Percentiles rank a stretch among this genome's conserved stretches.
These are phyloP conservation scores for Opeltia flavorubescens DNA, from an alignment of 495 filamentous ascomycete species.

Conservation along the genomic window DNA sequence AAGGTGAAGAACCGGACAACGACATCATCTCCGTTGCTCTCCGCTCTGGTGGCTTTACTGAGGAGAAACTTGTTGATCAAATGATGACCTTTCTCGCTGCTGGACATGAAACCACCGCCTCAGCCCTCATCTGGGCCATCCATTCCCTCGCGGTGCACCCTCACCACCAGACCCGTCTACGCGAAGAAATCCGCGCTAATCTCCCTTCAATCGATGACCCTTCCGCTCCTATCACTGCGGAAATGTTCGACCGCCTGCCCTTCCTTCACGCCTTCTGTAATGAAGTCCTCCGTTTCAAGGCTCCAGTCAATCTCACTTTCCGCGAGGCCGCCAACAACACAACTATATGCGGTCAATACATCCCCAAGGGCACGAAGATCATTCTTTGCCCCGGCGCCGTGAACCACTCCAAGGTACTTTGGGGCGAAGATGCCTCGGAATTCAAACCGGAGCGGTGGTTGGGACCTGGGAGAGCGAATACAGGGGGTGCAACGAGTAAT, in stretches of 20 bases:
- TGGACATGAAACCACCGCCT: constrained; percentile 68
- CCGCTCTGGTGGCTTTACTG: constrained; percentile 58
- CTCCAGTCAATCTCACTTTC: constrained; percentile 46
- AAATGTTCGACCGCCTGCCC: constrained; percentile 37
- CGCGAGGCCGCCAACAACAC: constrained; percentile 52
- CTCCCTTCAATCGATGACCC: constrained; percentile 42
- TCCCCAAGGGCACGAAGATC: constrained; percentile 42
- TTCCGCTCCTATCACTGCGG: constrained; percentile 31
- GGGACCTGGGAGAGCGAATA: constrained; percentile 31
- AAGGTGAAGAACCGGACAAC: constrained; percentile 30
- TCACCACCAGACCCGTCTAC: constrained; percentile 40
- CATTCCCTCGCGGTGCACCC: constrained; percentile 46
- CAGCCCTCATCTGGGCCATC: constrained; percentile 45
- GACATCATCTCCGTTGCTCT: constrained; percentile 81
- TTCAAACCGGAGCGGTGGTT: constrained; percentile 77
- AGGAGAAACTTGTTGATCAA: constrained; percentile 75
- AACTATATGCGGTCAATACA: constrained; percentile 37
- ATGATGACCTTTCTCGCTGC: constrained; percentile 92
- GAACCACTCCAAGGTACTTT: constrained; percentile 61
- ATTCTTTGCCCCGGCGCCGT: constrained; percentile 40
- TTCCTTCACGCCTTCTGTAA: constrained; percentile 50
- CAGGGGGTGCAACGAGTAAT: constrained; percentile 45
- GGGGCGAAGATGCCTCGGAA: constrained; percentile 67
- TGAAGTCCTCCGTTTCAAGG: constrained; percentile 42
- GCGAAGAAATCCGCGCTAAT: constrained; percentile 43